These are phyloP conservation scores for Fraxinus dipetala DNA, from an alignment of 305 asterid genomes.

Conservation along the genomic window DNA sequence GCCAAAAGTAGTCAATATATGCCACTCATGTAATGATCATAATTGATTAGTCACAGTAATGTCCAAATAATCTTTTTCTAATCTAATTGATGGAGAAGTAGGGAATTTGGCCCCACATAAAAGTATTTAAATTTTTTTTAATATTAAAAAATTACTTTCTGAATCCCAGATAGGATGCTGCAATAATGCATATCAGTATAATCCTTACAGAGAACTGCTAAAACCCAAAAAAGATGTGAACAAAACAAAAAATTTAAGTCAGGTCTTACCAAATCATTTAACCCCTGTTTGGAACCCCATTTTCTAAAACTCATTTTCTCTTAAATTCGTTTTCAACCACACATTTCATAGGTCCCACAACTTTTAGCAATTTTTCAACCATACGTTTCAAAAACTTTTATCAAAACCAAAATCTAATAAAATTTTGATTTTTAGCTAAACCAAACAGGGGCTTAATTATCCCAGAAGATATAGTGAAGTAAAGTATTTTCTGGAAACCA, in stretches of 20 bases:
- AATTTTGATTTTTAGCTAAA: no score
- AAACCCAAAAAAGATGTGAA: neutral
- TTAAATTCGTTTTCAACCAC: no score
- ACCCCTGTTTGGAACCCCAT: no score
- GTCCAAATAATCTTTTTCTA: neutral
- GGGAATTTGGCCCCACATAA: neutral
- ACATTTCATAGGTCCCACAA: no score
- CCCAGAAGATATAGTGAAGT: neutral
- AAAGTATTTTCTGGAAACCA: neutral
- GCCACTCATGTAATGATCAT: conserved; percentile 1
- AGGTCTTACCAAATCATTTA: neutral
- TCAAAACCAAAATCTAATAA: no score
- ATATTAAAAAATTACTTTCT: neutral
- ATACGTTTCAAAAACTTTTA: no score
- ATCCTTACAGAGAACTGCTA: neutral
- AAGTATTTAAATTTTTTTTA: neutral
- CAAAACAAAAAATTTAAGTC: neutral
- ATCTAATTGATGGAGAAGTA: neutral
- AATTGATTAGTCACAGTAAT: neutral
- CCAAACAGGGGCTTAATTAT: neutral
- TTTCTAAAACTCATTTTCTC: no score
- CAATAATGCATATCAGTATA: neutral
- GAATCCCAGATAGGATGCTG: neutral
- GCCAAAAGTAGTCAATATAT: neutral
- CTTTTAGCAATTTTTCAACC: no score